Evolutionary conservation across 2,329 filamentous ascomycete genomes (phyloP).

Genomic region (Colletotrichum lupini): DNA sequence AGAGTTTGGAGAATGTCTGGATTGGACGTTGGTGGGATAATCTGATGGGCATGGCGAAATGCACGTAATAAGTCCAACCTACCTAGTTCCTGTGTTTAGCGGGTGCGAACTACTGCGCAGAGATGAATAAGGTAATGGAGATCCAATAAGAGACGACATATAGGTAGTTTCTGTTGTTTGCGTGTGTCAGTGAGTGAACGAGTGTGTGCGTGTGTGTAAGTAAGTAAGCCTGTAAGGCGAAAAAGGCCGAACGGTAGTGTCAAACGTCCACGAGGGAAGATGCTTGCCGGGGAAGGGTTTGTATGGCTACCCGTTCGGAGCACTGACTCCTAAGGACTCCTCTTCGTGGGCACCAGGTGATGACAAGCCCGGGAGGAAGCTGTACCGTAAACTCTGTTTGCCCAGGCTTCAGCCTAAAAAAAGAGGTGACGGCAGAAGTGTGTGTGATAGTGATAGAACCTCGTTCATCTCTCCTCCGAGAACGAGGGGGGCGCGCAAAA

Average conservation of each 20-base stretch:
- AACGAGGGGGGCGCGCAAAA: background rate
- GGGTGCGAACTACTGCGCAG: background rate
- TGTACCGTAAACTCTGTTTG: constrained; percentile 16
- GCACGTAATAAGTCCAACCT: background rate
- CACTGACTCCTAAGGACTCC: background rate
- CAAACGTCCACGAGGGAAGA: constrained; percentile 1
- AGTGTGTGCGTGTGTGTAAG: background rate
- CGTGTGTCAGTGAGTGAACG: too few relatives aligned
- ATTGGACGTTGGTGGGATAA: constrained; percentile 3
- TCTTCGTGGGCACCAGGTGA: background rate
- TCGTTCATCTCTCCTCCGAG: background rate
- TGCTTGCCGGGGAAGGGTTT: background rate
- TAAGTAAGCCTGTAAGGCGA: background rate
- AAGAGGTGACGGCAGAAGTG: background rate
- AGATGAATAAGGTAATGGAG: background rate
- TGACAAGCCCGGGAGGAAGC: background rate
- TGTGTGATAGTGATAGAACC: too few relatives aligned
- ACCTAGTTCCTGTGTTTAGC: background rate
- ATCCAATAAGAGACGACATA: constrained; percentile 20
- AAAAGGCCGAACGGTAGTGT: background rate
- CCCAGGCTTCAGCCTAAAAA: background rate
- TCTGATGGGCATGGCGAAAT: background rate
- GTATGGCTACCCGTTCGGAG: background rate
- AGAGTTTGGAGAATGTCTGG: background rate
- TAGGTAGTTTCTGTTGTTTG: background rate